Percentiles rank a stretch among this genome's conserved stretches.
Conservation (phyloP, 352 stramenopile species). For the Phytophthora fragariaefolia region DNA sequence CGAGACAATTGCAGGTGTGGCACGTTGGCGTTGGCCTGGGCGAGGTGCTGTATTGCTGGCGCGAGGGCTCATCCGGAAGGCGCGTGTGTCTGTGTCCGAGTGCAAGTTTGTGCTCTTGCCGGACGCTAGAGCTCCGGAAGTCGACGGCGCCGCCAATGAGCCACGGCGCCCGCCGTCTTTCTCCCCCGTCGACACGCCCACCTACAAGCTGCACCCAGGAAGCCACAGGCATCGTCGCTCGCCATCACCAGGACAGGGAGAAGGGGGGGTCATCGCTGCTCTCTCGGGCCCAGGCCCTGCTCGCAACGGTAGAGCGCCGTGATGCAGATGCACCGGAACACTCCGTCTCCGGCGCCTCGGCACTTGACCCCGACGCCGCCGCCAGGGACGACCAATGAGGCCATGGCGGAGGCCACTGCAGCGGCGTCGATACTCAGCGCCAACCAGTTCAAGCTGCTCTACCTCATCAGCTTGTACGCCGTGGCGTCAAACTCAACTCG, state of each 20-base stretch:
- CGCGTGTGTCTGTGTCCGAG: not conserved
- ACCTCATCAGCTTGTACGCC: slow-evolving; percentile 96
- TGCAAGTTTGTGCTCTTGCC: too few relatives aligned
- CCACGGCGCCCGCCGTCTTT: slow-evolving; percentile 33
- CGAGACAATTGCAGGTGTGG: slow-evolving; percentile 30
- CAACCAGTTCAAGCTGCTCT: slow-evolving; percentile 97
- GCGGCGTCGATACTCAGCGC: slow-evolving; percentile 76
- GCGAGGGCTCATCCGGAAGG: slow-evolving; percentile 5
- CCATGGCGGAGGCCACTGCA: slow-evolving; percentile 22
- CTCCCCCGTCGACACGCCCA: slow-evolving; percentile 13
- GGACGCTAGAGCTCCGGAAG: too few relatives aligned
- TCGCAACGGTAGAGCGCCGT: slow-evolving; percentile 29
- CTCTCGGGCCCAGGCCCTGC: slow-evolving; percentile 13
- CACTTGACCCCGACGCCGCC: slow-evolving; percentile 15
- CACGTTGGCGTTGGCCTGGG: too few relatives aligned
- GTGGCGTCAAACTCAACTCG: slow-evolving; percentile 87
- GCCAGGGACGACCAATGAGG: slow-evolving; percentile 17
- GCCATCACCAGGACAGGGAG: slow-evolving; percentile 3
- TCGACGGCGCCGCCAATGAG: slow-evolving; percentile 40
- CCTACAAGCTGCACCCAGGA: slow-evolving; percentile 14
- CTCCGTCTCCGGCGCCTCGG: slow-evolving; percentile 13
- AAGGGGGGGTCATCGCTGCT: not conserved
- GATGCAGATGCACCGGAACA: slow-evolving; percentile 18
- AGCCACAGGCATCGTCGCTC: slow-evolving; percentile 17
- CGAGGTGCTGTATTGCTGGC: slow-evolving; percentile 22